A percentile compares a stretch with the other conserved stretches of the same genome.
Conservation (phyloP, 352 stramenopile species). For the Pythium scleroteichum region DNA sequence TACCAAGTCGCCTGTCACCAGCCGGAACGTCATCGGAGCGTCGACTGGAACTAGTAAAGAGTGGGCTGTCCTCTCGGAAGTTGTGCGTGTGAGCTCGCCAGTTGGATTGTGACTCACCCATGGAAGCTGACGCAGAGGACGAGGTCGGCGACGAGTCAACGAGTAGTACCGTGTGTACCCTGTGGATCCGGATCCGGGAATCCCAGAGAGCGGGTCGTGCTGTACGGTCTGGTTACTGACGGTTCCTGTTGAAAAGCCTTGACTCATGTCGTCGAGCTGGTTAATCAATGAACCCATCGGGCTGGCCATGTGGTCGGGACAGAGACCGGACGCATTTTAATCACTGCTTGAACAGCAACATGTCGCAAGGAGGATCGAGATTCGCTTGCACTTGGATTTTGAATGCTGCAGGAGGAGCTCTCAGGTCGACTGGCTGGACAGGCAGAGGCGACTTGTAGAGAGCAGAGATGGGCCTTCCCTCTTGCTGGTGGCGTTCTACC, state of each 20-base stretch:
- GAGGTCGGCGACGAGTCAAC: background rate
- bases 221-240: no score
- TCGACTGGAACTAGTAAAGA: background rate
- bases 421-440: background rate
- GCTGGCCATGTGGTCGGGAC: background rate
- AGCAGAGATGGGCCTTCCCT: background rate
- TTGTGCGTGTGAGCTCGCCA: background rate
- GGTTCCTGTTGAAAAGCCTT: no score
- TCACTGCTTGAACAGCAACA: background rate
- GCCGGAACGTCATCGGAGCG: background rate
- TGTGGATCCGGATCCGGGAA: background rate
- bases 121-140: background rate
- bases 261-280: background rate
- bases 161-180: conserved; percentile 1
- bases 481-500: background rate
- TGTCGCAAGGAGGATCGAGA: background rate
- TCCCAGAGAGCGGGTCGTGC: no score
- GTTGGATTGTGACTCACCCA: conserved; percentile 1
- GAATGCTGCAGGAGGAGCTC: background rate
- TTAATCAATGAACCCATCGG: conserved; percentile 8
- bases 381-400: background rate
- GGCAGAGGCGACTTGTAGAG: background rate
- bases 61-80: background rate
- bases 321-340: background rate
- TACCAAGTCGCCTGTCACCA: conserved; percentile 45